Conservation (phyloP, 306 rosid genomes). For the Sophora flavescens region DNA sequence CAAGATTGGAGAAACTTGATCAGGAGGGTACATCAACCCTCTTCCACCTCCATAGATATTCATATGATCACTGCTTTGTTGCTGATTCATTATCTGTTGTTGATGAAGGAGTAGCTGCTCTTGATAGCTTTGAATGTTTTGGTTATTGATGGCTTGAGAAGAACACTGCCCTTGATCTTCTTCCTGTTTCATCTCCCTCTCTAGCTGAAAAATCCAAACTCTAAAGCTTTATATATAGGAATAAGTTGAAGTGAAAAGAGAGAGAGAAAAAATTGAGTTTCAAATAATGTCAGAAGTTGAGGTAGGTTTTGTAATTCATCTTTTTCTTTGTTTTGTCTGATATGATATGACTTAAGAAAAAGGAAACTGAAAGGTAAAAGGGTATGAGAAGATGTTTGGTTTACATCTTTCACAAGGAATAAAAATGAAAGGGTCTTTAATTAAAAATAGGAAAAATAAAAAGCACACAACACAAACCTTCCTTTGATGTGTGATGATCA, state of each 20-base stretch:
- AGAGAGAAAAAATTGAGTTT: conserved; percentile 16
- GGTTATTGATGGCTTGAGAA: conserved; percentile 58
- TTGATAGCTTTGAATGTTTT: conserved; percentile 66
- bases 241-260: conserved; percentile 24
- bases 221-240: conserved; percentile 9
- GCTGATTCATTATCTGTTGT: conserved; percentile 57
- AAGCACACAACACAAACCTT: conserved; percentile 44
- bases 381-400: conserved; percentile 34
- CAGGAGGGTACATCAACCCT: conserved; percentile 67
- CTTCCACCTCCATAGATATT: conserved; percentile 53
- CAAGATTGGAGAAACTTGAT: conserved; percentile 54
- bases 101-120: conserved; percentile 71
- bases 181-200: conserved; percentile 63
- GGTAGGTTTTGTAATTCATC: conserved; percentile 23
- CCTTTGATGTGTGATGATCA: conserved; percentile 29
- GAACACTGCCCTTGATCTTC: conserved; percentile 76
- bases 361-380: conserved; percentile 29
- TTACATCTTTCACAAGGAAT: conserved; percentile 1
- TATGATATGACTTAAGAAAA: conserved; percentile 39
- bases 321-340: conserved; percentile 35
- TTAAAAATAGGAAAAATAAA: conserved; percentile 7
- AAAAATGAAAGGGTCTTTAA: neutral
- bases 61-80: conserved; percentile 46
- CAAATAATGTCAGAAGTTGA: conserved; percentile 36
- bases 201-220: conserved; percentile 7